A percentile compares a stretch with the other conserved stretches of the same genome.
Conservation (phyloP, 2,329 filamentous ascomycete species). For the Aspergillus oerlinghausenensis region DNA sequence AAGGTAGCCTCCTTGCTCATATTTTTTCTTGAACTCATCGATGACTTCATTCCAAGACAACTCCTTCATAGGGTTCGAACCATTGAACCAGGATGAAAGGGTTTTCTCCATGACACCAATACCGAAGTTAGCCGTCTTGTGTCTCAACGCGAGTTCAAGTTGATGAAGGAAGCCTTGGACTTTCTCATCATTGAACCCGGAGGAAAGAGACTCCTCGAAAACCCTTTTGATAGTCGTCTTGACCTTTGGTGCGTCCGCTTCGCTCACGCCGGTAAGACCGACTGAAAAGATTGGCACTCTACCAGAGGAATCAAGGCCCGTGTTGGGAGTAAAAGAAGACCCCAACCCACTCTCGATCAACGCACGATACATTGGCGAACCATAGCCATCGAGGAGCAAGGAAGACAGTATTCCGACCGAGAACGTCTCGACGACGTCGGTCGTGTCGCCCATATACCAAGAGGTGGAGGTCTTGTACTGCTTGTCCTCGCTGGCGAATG, state of each 20-base stretch:
- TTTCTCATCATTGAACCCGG: constrained; percentile 83
- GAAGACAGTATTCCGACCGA: constrained; percentile 77
- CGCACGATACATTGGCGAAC: constrained; percentile 84
- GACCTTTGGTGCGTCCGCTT: constrained; percentile 71
- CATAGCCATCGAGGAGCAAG: constrained; percentile 87
- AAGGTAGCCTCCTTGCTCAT: constrained; percentile 72
- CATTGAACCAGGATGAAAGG: constrained; percentile 92
- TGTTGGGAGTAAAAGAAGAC: constrained; percentile 90
- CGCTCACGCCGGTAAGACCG: constrained; percentile 82
- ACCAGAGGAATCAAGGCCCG: constrained; percentile 78
- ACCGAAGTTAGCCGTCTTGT: constrained; percentile 94
- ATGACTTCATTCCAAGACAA: constrained; percentile 90
- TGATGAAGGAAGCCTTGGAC: constrained; percentile 93
- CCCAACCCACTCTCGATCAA: constrained; percentile 87
- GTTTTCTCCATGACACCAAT: constrained; percentile 85
- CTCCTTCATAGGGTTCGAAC: constrained; percentile 84
- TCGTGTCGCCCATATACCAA: constrained; percentile 82
- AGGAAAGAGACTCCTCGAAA: constrained; percentile 62
- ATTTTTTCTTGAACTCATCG: constrained; percentile 70
- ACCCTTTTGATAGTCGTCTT: constrained; percentile 70
- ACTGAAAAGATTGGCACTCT: constrained; percentile 81
- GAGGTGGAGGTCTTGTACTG: constrained; percentile 93
- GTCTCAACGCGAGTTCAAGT: constrained; percentile 84
- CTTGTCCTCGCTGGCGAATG: constrained; percentile 75
- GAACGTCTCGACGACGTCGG: constrained; percentile 82